Evolutionary conservation across 768 basidiomycete species (phyloP).

Genomic region (Psilocybe cyanescens): DNA sequence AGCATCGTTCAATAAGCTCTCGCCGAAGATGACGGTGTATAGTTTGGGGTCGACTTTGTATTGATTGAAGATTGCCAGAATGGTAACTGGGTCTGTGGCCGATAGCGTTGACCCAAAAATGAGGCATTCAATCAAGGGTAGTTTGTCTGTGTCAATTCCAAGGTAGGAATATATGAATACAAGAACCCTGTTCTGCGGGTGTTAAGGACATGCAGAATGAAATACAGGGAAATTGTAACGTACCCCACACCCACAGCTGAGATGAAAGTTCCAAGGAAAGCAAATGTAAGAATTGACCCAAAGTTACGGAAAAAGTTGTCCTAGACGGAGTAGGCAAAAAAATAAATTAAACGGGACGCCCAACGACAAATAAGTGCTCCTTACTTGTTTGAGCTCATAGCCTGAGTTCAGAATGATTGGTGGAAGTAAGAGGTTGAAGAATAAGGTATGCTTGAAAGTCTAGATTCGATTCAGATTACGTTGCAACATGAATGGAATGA

Average conservation of each 20-base stretch:
- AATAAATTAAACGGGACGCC: constrained; percentile 16
- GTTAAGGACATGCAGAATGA: constrained; percentile 37
- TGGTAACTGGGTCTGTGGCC: constrained; percentile 97
- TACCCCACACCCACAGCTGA: constrained; percentile 96
- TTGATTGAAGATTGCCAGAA: constrained; percentile 97
- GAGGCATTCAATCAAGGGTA: constrained; percentile 90
- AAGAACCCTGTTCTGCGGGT: constrained; percentile 72
- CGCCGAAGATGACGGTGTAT: constrained; percentile 97
- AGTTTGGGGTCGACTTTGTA: constrained; percentile 99
- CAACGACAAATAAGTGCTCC: constrained; percentile 20
- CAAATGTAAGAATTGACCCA: constrained; percentile 92
- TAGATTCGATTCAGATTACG: constrained; percentile 32
- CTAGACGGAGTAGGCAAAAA: constrained; percentile 37
- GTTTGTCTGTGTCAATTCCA: constrained; percentile 85
- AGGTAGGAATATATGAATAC: constrained; percentile 95
- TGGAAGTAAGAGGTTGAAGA: constrained; percentile 97
- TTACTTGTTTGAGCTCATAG: constrained; percentile 94
- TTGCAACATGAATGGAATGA: not conserved
- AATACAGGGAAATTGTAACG: constrained; percentile 35
- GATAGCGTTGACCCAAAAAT: constrained; percentile 96
- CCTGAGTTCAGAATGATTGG: constrained; percentile 99
- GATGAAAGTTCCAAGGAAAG: constrained; percentile 95
- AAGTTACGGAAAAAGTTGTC: constrained; percentile 99
- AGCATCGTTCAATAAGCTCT: constrained; percentile 96
- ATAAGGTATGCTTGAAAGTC: constrained; percentile 96